phyloP scores from a whole-genome alignment of 495 filamentous ascomycete species.

The Penicillium turbatum region DNA sequence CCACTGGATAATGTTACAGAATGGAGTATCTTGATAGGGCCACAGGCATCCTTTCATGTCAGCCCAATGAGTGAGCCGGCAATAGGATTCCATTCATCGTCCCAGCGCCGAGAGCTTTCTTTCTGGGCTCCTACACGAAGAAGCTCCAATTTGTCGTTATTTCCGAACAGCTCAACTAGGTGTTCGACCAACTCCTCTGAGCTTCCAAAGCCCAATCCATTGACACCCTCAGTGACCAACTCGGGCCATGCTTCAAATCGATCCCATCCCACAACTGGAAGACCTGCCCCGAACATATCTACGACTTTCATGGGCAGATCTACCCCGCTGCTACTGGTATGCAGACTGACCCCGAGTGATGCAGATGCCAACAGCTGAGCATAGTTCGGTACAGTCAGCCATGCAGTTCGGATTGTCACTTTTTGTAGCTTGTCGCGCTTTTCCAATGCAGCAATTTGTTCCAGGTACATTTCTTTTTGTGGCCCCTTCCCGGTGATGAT shows the following conservation, averaged over 20 bases:
- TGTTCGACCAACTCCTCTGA: slow-evolving; percentile 54
- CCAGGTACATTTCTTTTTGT: slow-evolving; percentile 68
- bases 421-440: slow-evolving; percentile 55
- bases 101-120: slow-evolving; percentile 80
- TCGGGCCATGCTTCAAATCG: slow-evolving; percentile 83
- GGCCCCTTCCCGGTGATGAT: slow-evolving; percentile 95
- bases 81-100: slow-evolving; percentile 87
- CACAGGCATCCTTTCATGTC: slow-evolving; percentile 4
- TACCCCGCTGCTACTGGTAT: slow-evolving; percentile 88
- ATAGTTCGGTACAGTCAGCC: slow-evolving; percentile 79
- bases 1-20: background rate
- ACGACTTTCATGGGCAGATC: slow-evolving; percentile 99
- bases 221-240: slow-evolving; percentile 77
- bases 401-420: slow-evolving; percentile 72
- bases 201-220: slow-evolving; percentile 75
- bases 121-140: slow-evolving; percentile 69
- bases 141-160: slow-evolving; percentile 48
- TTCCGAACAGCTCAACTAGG: slow-evolving; percentile 59
- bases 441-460: slow-evolving; percentile 56
- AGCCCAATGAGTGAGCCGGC: slow-evolving; percentile 69
- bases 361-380: slow-evolving; percentile 80
- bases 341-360: slow-evolving; percentile 85
- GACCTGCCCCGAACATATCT: slow-evolving; percentile 92
- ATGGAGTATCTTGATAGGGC: background rate
- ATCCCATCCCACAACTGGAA: slow-evolving; percentile 84